phyloP scores from a whole-genome alignment of 805 yeast species.

The Wickerhamomyces strasburgensis region DNA sequence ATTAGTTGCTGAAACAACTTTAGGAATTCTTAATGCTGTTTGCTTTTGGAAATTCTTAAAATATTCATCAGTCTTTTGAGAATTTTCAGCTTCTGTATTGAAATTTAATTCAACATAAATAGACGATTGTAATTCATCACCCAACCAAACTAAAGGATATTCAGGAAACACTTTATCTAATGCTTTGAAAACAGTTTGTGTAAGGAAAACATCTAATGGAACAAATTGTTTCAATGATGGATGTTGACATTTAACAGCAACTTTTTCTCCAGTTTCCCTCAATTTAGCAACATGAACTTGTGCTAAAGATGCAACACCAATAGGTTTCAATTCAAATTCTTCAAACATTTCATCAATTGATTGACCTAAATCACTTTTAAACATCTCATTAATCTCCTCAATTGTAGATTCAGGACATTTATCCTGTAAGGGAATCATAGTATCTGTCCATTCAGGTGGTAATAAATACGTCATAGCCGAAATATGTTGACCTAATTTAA shows the following conservation, averaged over 20 bases:
- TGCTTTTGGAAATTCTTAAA: slow-evolving; percentile 49
- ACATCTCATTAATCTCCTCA: slow-evolving; percentile 65
- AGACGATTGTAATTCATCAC: slow-evolving; percentile 83
- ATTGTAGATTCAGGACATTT: slow-evolving; percentile 77
- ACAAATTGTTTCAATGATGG: slow-evolving; percentile 84
- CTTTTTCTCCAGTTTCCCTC: slow-evolving; percentile 53
- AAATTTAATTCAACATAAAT: slow-evolving; percentile 91
- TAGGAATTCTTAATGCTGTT: slow-evolving; percentile 81
- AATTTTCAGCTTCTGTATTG: slow-evolving; percentile 78
- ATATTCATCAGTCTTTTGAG: slow-evolving; percentile 61
- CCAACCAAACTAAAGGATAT: slow-evolving; percentile 91
- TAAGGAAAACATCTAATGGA: slow-evolving; percentile 81
- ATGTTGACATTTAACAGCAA: slow-evolving; percentile 94
- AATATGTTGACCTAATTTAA: slow-evolving; percentile 92
- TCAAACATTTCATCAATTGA: slow-evolving; percentile 58
- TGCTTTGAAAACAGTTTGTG: slow-evolving; percentile 66
- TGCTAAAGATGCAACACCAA: slow-evolving; percentile 94
- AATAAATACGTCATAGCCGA: slow-evolving; percentile 87
- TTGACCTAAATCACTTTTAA: slow-evolving; percentile 59
- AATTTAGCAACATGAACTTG: slow-evolving; percentile 85
- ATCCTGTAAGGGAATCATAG: slow-evolving; percentile 91
- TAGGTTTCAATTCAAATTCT: slow-evolving; percentile 65
- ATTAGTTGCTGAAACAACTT: slow-evolving; percentile 56
- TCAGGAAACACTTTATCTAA: slow-evolving; percentile 85
- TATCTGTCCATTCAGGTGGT: slow-evolving; percentile 91